Percentiles rank a stretch among this genome's conserved stretches.
phyloP scores from a whole-genome alignment of 1,139 yeast genomes.

The Meyerozyma smithsonii region DNA sequence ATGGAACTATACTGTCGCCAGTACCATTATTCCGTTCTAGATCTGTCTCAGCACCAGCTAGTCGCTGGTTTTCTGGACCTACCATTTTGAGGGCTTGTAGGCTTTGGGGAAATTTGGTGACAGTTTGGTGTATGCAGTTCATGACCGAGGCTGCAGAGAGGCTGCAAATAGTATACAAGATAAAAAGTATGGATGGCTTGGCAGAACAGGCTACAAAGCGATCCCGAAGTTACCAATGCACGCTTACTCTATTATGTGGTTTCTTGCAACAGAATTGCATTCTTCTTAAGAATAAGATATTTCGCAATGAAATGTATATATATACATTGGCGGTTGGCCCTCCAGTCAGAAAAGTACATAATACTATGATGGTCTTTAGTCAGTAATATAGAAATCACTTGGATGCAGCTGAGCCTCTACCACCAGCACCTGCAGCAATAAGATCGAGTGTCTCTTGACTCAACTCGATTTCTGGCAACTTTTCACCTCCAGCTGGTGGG shows the following conservation, averaged over 20 bases:
- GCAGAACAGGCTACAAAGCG: too few species aligned
- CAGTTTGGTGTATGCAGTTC: neutral
- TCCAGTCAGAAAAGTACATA: too few species aligned
- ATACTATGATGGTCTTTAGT: too few species aligned
- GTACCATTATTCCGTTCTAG: neutral
- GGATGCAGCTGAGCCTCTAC: constrained; percentile 63
- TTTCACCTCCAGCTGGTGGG: constrained; percentile 42
- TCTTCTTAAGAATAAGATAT: too few species aligned
- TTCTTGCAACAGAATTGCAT: too few species aligned
- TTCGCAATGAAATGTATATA: neutral
- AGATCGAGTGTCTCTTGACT: constrained; percentile 57
- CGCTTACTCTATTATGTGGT: too few species aligned
- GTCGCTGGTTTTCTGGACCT: neutral
- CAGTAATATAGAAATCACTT: too few species aligned
- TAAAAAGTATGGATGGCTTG: too few species aligned
- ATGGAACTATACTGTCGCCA: neutral
- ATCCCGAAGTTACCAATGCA: too few species aligned
- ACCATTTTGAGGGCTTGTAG: neutral
- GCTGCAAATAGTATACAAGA: neutral
- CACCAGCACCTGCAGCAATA: constrained; percentile 81
- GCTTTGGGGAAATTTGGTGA: neutral
- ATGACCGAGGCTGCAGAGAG: neutral
- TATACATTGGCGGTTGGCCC: neutral
- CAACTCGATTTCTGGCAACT: constrained; percentile 57
- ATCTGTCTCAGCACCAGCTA: neutral